Evolutionary conservation across 306 rosid genomes (phyloP), one percentile per base, ranked within the genome.

Genomic region (Acacia acuminata): DNA sequence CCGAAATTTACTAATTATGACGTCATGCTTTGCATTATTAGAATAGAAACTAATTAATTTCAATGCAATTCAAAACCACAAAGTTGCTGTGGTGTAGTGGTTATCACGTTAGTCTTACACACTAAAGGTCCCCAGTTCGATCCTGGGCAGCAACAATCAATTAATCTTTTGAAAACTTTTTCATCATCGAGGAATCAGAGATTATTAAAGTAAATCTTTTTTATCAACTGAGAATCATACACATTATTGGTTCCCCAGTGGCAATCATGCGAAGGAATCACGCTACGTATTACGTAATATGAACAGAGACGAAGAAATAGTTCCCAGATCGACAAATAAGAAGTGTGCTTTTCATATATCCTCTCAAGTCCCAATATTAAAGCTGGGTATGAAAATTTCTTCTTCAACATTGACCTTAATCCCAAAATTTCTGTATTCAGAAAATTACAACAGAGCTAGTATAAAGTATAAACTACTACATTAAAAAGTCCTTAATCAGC

Each of bases 81-180:
- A 4, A 0, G 97, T 92, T 94, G 96, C 92, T 85, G 93, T 94
- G 96, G 96, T 94, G 98, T 88, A 91, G 96, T 88, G 96, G 96
- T 94, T 90, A 92, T 91, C 96, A 91, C 96, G 97, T 90, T 89
- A 92, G 98, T 92, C 93, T 90, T 92, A 94, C 97, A 94, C 93
- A 88, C 96, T 90, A 89, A 91, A 92, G 96, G 96, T 89, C 98
- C 77, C 94, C 96, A 92, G 93, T 92, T 94, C 94, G 91, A 92
- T 88, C 94, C 92, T 94, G 96, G 94, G 98, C 92, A 89, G 96
- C 88, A 91, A 87, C 91, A 58, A 0, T 56, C 4, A 10, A 1
- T 0, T 61, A 3, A 11, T 11, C 3, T 55, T 61, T 58, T n/a
- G 30, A 11, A 24, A 60, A 60, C 66, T 0, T 10, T 60, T 17